Base-by-base conservation (phyloP, 306 rosid genomes). In the Gastrolobium bilobum region DNA sequence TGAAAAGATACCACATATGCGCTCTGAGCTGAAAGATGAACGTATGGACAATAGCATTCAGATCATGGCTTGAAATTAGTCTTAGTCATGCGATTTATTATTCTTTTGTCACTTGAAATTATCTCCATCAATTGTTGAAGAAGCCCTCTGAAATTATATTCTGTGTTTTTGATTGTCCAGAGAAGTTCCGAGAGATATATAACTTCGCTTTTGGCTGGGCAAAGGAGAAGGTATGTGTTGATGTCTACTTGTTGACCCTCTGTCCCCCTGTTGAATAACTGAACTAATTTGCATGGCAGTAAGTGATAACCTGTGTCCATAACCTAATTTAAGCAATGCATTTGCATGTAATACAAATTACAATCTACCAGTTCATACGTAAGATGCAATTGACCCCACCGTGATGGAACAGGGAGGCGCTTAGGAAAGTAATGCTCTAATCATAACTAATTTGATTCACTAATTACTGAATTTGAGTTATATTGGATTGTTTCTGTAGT, bases 201-300 rank as follows among this genome's bases (percentile, higher is more conserved):
- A 96, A 93, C 88, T 96, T 93, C 68, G 97, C 99, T 67, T 96
- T 96, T 88, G 91, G 93, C 78, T 96, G 99, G 99, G 99, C 99
- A 73, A 96, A 93, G 82, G 99, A 95, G 85, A 95, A 95, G 98
- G 99, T 95, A 88, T 34, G 83, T 29, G 30, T 62, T 61, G 44
- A 5, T 54, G 50, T 39, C 51, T 44, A 46, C 52, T 69, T 59
- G 74, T 56, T 81, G 5, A 53, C 57, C 63, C 65, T 37, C 35
- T 33, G 8, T 47, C 53, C 52, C 33, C 10, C 38, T 69, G 61
- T 54, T 67, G 37, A 58, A 57, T 47, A 47, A 67, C 61, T 64
- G 73, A 11, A 64, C 56, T 56, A 46, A 37, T 63, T 53, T 64
- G 35, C 59, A 30, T 56, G 57, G 40, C 29, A 37, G 6, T 64